Evolutionary conservation across 2,329 filamentous ascomycete genomes (phyloP), one percentile per base, ranked within the genome.

Genomic region (Colletotrichum siamense): DNA sequence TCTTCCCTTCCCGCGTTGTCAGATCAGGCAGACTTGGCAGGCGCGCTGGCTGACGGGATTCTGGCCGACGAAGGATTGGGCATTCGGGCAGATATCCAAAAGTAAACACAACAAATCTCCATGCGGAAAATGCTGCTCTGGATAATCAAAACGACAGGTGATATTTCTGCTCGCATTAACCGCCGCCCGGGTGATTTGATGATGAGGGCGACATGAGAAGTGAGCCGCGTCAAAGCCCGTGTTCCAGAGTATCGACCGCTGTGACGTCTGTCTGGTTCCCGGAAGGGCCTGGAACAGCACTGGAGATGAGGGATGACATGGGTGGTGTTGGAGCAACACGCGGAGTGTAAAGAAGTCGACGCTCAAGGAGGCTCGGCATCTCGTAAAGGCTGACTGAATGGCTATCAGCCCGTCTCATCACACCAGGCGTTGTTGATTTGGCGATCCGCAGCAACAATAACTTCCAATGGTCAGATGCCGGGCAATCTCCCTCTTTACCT

Each of bases 191-290:
- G 62, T 24, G 57, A 63, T 28, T 61, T 68, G 32, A 36, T 44
- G 36, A 62, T 24, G 24, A 22, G 36, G 59, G 22, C 8, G 57
- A 62, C 28, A 18, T 68, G 73, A 75, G 55, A 73, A 68, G 73
- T 73, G 73, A 75, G 73, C 73, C 73, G 57, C 44, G 69, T 64
- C 69, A 63, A 55, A 68, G 63, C 63, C 44, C 32, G 57, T 62
- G 64, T 67, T 72, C 39, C 69, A 61, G 55, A 73, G 62, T 59
- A 55, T 72, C 65, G 73, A 73, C 63, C 69, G n/a, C 63, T 36
- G 63, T 63, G 36, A 52, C 72, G 34, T 39, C 72, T 55, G 44
- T 22, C 32, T 39, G 18, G 24, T 28, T 59, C 24, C 24, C 36
- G 62, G 26, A 24, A 63, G 30, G 61, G 69, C 55, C 57, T 66